Percentiles rank a stretch among this genome's conserved stretches.
phyloP scores from a whole-genome alignment of 202 grass and related monocot genomes.

The Digitaria exilis region DNA sequence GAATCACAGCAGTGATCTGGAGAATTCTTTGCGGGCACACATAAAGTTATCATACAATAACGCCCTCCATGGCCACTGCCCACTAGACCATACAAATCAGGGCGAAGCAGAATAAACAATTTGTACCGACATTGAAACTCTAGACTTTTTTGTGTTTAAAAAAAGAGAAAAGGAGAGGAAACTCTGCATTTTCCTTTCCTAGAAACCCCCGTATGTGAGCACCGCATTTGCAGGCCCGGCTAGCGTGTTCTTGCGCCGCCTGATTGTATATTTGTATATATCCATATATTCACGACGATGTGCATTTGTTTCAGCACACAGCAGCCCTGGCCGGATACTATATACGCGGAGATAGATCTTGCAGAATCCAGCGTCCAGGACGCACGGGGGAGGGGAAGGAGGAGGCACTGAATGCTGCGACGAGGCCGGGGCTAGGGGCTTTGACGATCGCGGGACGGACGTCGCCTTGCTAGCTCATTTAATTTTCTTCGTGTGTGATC shows the following conservation, averaged over 20 bases:
- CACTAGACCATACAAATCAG: neutral
- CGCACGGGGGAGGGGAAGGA: neutral
- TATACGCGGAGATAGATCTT: conserved; percentile 9
- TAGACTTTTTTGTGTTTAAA: neutral
- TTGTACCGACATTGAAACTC: neutral
- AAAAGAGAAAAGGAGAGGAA: neutral
- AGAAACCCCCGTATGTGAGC: neutral
- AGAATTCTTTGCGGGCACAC: neutral
- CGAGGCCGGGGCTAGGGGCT: neutral
- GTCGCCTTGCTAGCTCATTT: neutral
- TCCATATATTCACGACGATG: neutral
- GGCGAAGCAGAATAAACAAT: neutral
- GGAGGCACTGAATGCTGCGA: neutral
- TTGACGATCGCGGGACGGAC: neutral
- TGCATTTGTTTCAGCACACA: conserved; percentile 19
- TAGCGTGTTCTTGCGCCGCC: neutral
- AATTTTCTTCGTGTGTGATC: neutral
- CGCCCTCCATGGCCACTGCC: too few relatives aligned
- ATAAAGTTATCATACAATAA: neutral
- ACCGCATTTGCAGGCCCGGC: neutral
- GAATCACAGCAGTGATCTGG: neutral
- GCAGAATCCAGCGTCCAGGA: conserved; percentile 20
- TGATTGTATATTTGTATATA: neutral
- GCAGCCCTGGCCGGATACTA: too few relatives aligned
- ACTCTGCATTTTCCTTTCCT: neutral